Evolutionary conservation across 495 filamentous ascomycete species (phyloP).

Genomic region (Aspergillus homomorphus): DNA sequence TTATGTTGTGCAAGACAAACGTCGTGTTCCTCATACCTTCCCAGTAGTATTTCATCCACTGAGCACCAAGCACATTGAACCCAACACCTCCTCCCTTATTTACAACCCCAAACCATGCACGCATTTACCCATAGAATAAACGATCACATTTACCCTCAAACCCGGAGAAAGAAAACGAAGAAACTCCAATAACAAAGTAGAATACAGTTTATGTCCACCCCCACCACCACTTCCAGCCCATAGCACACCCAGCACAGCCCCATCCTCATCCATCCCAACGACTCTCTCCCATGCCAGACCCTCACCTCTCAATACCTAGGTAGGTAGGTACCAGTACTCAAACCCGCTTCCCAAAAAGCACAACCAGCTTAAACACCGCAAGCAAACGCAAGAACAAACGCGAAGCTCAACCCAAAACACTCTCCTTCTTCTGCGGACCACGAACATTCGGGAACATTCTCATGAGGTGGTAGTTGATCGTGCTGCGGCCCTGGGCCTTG

Average conservation of each 20-base stretch:
- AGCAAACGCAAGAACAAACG: no score
- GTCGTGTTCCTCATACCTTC: no score
- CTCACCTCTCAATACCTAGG: no score
- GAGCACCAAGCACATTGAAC: background rate
- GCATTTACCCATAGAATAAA: background rate
- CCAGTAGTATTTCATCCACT: no score
- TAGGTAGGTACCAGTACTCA: no score
- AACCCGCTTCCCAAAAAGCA: no score
- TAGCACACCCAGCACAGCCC: background rate
- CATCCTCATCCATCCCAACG: no score
- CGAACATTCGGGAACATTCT: conserved; percentile 80
- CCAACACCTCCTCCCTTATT: background rate
- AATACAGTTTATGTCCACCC: background rate
- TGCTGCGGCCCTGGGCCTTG: conserved; percentile 66
- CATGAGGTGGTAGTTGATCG: conserved; percentile 91
- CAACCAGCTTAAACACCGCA: no score
- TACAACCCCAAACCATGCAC: background rate
- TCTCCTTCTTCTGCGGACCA: conserved; percentile 68
- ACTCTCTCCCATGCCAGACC: no score
- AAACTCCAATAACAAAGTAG: background rate
- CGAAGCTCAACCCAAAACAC: conserved; percentile 13
- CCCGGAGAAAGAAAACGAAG: background rate
- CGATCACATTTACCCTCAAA: no score
- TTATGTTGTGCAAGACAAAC: no score
- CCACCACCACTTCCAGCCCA: background rate